Conservation (phyloP, 2,329 filamentous ascomycete species). For the Talaromyces marneffei region DNA sequence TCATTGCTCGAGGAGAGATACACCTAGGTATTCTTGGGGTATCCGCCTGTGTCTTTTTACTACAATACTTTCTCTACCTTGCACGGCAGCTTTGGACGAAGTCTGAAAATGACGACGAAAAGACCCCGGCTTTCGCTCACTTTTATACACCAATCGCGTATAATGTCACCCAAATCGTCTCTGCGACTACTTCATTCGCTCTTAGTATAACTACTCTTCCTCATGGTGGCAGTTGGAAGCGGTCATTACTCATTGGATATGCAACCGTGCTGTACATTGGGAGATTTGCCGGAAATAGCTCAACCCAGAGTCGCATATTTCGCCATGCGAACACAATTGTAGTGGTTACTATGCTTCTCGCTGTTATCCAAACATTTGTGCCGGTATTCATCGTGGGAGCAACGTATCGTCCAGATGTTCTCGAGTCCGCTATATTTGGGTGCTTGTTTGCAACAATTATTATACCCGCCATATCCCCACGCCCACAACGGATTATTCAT, state of each 20-base stretch:
- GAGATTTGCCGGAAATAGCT: conserved; percentile 17
- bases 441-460: conserved; percentile 18
- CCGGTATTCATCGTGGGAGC: conserved; percentile 24
- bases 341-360: conserved; percentile 18
- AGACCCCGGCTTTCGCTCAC: not conserved
- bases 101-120: conserved; percentile 3
- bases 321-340: conserved; percentile 23
- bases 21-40: conserved; percentile 20
- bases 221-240: conserved; percentile 11
- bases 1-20: conserved; percentile 22
- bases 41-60: conserved; percentile 19
- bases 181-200: conserved; percentile 5
- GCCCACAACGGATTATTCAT: conserved; percentile 17
- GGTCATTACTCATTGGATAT: conserved; percentile 22
- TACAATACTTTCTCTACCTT: conserved; percentile 15
- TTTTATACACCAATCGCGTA: conserved; percentile 12
- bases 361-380: conserved; percentile 19
- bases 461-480: conserved; percentile 18
- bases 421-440: conserved; percentile 18
- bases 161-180: conserved; percentile 10
- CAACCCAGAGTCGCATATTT: conserved; percentile 17
- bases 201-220: not conserved
- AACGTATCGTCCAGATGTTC: conserved; percentile 14
- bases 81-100: conserved; percentile 10
- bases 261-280: conserved; percentile 19